Evolutionary conservation across 768 basidiomycete species (phyloP), one percentile per base, ranked within the genome.

Genomic region (Panaeolus papilionaceus): DNA sequence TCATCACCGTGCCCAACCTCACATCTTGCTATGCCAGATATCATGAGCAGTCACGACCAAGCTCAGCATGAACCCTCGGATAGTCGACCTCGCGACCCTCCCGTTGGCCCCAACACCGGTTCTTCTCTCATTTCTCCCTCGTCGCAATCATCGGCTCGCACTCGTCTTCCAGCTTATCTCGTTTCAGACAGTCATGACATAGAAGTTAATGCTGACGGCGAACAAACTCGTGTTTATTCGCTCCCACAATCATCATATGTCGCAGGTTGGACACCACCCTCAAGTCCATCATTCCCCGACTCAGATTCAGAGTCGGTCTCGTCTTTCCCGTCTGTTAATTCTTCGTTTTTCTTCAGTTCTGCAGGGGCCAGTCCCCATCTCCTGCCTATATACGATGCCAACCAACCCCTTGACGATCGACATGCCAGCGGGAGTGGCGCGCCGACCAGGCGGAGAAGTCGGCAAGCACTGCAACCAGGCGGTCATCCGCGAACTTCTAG

Each of bases 301-400:
- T 71, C 71, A 42, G 72, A 66, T 18, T 76, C 75, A 28, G 73
- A 74, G 64, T 58, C 54, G 9, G 26, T 58, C 9, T 92, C 91
- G 1, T 92, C 91, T 5, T 80, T 92, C 3, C 91, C 91, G 1
- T 91, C 90, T 1, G 87, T 91, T 12, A 85, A 88, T 18, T 91
- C 89, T 1, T 90, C 89, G 0, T 92, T 92, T 82, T 91, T 92
- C 79, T 92, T 91, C 80, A 91, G 90, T 38, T 92, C 91, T 10
- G 88, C 86, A 0, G 89, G 89, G 14, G 54, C 54, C 12, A 58
- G 54, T 23, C 54, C 54, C 16, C 54, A 58, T 58, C 26, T 58
- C 9, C 6, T 12, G 16, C 11, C 11, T 16, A 14, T 58, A 28
- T 12, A 26, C 1, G 54, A 58, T 58, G 28, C 3, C 2, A 28